These are phyloP conservation scores for Bipolaris bicolor DNA, from an alignment of 2,329 filamentous ascomycete species.

Conservation along the genomic window DNA sequence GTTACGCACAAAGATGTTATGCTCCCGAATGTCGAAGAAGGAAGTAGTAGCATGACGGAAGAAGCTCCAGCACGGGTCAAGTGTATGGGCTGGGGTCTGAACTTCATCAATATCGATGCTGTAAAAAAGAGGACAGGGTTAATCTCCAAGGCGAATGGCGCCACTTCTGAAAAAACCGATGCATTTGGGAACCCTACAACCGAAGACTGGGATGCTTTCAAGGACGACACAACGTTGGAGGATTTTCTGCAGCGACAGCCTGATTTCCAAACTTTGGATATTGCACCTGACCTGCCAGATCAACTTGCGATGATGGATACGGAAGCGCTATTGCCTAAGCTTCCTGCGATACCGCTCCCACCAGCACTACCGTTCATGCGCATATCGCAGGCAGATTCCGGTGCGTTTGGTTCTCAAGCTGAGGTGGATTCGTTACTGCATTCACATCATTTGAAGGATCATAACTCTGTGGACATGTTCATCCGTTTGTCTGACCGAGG, in stretches of 20 bases:
- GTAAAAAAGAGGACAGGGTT: conserved; percentile 52
- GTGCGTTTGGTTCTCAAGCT: conserved; percentile 48
- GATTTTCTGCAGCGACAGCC: conserved; percentile 50
- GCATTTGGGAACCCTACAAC: conserved; percentile 32
- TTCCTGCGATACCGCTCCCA: conserved; percentile 47
- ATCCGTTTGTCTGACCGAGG: conserved; percentile 75
- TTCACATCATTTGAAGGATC: conserved; percentile 63
- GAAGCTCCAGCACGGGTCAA: conserved; percentile 39
- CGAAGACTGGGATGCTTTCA: conserved; percentile 44
- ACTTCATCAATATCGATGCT: conserved; percentile 59
- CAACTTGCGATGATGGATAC: conserved; percentile 51
- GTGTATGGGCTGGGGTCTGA: conserved; percentile 61
- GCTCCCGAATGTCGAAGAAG: conserved; percentile 15
- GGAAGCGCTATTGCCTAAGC: conserved; percentile 46
- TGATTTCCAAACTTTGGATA: conserved; percentile 40
- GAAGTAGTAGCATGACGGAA: conserved; percentile 5
- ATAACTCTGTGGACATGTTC: conserved; percentile 79
- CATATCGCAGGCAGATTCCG: conserved; percentile 38
- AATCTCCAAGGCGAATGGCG: conserved; percentile 21
- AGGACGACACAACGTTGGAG: conserved; percentile 45
- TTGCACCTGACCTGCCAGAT: conserved; percentile 48
- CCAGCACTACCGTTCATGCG: conserved; percentile 44
- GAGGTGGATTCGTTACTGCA: conserved; percentile 51
- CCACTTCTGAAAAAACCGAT: conserved; percentile 19
- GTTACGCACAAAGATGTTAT: conserved; percentile 67